Conservation (phyloP, 495 filamentous ascomycete species). For the Hypoxylon trugodes region DNA sequence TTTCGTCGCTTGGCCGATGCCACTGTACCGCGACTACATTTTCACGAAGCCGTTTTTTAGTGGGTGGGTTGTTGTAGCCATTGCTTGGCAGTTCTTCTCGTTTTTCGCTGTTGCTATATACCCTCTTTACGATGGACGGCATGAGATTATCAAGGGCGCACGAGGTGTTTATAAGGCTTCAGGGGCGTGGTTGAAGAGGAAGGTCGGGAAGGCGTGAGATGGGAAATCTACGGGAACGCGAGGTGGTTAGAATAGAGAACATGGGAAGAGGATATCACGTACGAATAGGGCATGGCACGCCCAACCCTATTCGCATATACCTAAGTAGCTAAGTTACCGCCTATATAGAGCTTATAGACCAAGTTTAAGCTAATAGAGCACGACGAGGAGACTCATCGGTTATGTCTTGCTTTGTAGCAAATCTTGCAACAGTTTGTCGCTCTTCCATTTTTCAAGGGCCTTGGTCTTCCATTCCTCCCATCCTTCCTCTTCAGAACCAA, state of each 20-base stretch:
- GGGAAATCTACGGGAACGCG: background rate
- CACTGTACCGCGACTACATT: constrained; percentile 81
- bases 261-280: background rate
- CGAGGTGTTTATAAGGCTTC: constrained; percentile 44
- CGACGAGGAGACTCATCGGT: too few species aligned
- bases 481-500: too few species aligned
- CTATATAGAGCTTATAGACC: too few species aligned
- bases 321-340: too few species aligned
- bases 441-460: too few species aligned
- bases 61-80: constrained; percentile 72
- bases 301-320: too few species aligned
- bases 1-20: constrained; percentile 85
- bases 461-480: too few species aligned
- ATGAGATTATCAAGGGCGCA: constrained; percentile 42
- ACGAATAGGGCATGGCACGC: too few species aligned
- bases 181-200: constrained; percentile 3
- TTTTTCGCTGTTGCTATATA: constrained; percentile 20
- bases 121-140: constrained; percentile 45
- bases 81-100: constrained; percentile 26
- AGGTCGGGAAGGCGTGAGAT: background rate
- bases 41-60: constrained; percentile 85
- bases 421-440: too few species aligned
- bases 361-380: too few species aligned
- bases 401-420: too few species aligned
- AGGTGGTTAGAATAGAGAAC: background rate